Percentiles rank a stretch among this genome's conserved stretches.
phyloP scores from a whole-genome alignment of 83 land plant genomes.

The Picea engelmannii region DNA sequence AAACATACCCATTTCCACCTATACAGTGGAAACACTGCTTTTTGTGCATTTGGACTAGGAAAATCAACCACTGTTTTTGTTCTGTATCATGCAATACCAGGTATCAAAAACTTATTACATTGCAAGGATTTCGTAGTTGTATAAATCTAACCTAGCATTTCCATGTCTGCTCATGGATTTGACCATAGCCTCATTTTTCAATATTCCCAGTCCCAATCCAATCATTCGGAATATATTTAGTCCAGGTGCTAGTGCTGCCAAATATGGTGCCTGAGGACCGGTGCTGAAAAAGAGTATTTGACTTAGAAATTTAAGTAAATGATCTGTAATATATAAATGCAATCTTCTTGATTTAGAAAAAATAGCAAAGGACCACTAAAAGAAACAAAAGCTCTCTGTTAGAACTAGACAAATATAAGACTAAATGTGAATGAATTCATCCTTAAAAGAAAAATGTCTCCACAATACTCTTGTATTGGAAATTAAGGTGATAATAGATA shows the following conservation, averaged over 20 bases:
- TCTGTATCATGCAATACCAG: background rate
- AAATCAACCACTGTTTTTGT: background rate
- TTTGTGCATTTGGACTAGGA: background rate
- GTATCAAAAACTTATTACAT: background rate
- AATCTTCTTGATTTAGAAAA: background rate
- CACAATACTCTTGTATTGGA: background rate
- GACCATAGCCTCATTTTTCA: slow-evolving; percentile 78
- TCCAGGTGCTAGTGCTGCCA: slow-evolving; percentile 83
- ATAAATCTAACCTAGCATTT: slow-evolving; percentile 64
- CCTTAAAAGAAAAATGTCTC: background rate
- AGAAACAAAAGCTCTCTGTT: background rate
- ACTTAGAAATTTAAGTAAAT: no score
- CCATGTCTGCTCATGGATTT: slow-evolving; percentile 92
- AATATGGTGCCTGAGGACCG: slow-evolving; percentile 58
- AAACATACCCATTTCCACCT: background rate
- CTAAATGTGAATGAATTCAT: background rate
- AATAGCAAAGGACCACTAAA: background rate
- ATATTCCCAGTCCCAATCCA: slow-evolving; percentile 82
- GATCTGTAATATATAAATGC: no score
- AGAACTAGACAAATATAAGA: background rate
- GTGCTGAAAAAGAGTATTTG: slow-evolving; percentile 41
- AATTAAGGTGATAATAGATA: background rate
- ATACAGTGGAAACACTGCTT: background rate
- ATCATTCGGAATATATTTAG: slow-evolving; percentile 81
- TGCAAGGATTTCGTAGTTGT: background rate